These are phyloP conservation scores for Bidens hawaiensis DNA, from an alignment of 140 eudicot species.

Conservation along the genomic window DNA sequence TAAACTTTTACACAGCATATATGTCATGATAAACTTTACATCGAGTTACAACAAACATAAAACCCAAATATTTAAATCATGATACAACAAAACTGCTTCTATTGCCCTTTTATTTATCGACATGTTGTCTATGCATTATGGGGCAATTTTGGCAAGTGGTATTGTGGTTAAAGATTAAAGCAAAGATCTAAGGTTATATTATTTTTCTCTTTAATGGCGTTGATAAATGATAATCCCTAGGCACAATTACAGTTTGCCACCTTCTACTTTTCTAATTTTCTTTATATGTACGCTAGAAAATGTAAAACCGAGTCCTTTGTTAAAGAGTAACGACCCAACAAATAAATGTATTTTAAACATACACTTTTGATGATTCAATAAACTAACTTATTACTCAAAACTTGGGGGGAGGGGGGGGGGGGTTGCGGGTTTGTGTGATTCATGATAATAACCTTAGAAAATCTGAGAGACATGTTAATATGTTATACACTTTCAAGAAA, in stretches of 20 bases:
- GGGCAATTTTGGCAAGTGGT: constrained; percentile 35
- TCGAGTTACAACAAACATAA: background rate
- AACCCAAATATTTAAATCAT: background rate
- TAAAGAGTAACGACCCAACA: background rate
- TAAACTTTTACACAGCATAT: background rate
- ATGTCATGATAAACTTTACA: background rate
- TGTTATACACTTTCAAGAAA: no score
- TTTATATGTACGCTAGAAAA: no score
- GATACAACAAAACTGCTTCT: background rate
- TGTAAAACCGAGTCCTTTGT: no score
- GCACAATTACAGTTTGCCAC: constrained; percentile 14
- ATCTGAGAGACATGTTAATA: no score
- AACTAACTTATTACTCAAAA: no score
- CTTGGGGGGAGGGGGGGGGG: no score
- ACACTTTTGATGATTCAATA: no score
- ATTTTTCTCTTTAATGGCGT: constrained; percentile 20
- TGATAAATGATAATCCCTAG: background rate
- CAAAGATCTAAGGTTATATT: background rate
- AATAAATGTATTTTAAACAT: no score
- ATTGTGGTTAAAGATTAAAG: constrained; percentile 32
- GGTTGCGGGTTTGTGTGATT: no score
- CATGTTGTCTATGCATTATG: constrained; percentile 26
- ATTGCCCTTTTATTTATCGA: constrained; percentile 15
- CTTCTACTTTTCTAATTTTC: background rate
- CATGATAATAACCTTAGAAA: no score